Conservation (phyloP, 352 stramenopile genomes). For the Globisporangium sylvaticum region DNA sequence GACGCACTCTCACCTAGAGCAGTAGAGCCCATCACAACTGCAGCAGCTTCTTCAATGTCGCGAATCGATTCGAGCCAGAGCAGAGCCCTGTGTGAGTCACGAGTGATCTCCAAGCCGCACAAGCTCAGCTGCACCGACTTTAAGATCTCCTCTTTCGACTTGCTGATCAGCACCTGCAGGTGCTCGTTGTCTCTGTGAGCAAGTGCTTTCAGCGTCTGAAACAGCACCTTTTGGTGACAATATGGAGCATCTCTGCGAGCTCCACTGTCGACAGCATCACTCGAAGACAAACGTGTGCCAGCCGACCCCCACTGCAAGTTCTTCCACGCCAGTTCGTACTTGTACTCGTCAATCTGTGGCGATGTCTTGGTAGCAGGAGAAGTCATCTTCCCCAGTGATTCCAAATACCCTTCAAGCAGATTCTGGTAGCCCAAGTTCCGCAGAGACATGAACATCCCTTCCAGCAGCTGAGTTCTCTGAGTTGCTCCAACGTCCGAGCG, state of each 20-base stretch:
- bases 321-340: conserved; percentile 80
- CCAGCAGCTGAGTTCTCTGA: conserved; percentile 11
- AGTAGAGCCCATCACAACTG: conserved; percentile 10
- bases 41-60: conserved; percentile 52
- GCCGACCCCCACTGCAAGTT: conserved; percentile 66
- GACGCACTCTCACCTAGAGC: conserved; percentile 5
- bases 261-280: not conserved
- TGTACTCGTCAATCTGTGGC: conserved; percentile 39
- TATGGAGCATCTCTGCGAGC: conserved; percentile 18
- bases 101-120: conserved; percentile 63
- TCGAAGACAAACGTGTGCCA: conserved; percentile 17
- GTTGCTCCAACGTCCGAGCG: not conserved
- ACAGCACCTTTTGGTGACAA: conserved; percentile 52
- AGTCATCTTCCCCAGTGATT: conserved; percentile 21
- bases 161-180: conserved; percentile 28
- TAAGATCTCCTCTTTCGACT: conserved; percentile 51
- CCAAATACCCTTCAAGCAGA: conserved; percentile 54
- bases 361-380: conserved; percentile 1
- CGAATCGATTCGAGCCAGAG: conserved; percentile 54
- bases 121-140: conserved; percentile 53
- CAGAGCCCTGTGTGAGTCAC: conserved; percentile 52
- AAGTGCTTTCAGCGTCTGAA: conserved; percentile 52
- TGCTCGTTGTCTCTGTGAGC: conserved; percentile 44
- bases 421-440: conserved; percentile 72
- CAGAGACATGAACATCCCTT: conserved; percentile 61